Percentiles rank a stretch among this genome's conserved stretches.
These are phyloP conservation scores for Ceratocystis harringtonii DNA, from an alignment of 2,329 filamentous ascomycete species.

Conservation along the genomic window DNA sequence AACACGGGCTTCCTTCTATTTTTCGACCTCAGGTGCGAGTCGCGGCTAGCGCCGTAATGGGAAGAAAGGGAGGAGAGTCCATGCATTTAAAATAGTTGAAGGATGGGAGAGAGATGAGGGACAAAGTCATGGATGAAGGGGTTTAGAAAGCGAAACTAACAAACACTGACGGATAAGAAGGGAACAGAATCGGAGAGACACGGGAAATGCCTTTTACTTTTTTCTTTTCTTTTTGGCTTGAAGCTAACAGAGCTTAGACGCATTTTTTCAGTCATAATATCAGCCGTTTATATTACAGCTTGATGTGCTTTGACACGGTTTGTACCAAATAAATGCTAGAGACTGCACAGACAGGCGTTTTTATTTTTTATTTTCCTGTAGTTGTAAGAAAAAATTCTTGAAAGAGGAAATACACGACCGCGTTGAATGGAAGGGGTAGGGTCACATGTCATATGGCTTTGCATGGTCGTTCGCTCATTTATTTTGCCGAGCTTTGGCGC, in stretches of 20 bases:
- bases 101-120: not conserved
- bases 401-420: not conserved
- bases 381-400: not conserved
- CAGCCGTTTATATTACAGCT: too few relatives aligned
- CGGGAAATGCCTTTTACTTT: not conserved
- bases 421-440: not conserved
- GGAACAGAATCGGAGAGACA: not conserved
- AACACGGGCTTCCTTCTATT: not conserved
- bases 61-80: not conserved
- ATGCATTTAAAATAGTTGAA: not conserved
- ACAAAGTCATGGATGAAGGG: not conserved
- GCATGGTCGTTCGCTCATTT: not conserved
- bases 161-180: not conserved
- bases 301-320: not conserved
- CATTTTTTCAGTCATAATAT: not conserved
- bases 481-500: slow-evolving; percentile 1
- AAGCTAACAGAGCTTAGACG: not conserved
- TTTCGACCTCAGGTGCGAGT: not conserved
- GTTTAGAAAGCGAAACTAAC: not conserved
- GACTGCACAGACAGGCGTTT: not conserved
- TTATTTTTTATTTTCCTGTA: not conserved
- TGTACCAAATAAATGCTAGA: not conserved
- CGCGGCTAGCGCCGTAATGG: not conserved
- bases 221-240: too few relatives aligned
- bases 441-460: not conserved